Conservation (phyloP, 106 monocot genomes). For the Narthecium ossifragum region DNA sequence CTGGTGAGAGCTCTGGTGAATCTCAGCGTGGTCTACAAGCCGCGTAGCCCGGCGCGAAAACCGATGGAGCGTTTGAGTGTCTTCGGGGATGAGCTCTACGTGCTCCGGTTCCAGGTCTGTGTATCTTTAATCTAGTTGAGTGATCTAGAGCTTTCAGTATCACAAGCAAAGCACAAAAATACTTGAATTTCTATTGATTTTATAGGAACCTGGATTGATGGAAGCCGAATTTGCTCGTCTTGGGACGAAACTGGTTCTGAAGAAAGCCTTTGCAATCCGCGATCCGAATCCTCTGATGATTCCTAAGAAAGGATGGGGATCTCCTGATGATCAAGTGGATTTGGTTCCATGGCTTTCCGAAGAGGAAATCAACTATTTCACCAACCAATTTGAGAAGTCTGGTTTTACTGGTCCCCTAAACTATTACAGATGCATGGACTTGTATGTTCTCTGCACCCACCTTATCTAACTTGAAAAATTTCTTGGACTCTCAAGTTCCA, state of each 20-base stretch:
- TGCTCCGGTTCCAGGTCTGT: conserved; percentile 51
- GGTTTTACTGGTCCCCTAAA: conserved; percentile 62
- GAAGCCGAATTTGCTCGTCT: conserved; percentile 33
- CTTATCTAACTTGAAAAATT: neutral
- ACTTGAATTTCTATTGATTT: too few relatives aligned
- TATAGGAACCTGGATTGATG: conserved; percentile 18
- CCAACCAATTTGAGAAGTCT: conserved; percentile 38
- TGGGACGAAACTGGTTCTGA: conserved; percentile 23
- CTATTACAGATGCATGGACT: conserved; percentile 57
- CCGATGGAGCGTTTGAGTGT: conserved; percentile 15
- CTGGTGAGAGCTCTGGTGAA: conserved; percentile 48
- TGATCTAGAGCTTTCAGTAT: too few relatives aligned
- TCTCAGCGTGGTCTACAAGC: conserved; percentile 29
- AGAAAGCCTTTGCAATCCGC: conserved; percentile 38
- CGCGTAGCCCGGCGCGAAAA: conserved; percentile 14
- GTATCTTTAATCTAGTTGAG: too few relatives aligned
- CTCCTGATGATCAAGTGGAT: conserved; percentile 8
- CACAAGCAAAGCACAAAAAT: too few relatives aligned
- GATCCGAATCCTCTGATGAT: conserved; percentile 26
- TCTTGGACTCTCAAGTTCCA: too few relatives aligned
- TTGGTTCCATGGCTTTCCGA: conserved; percentile 54
- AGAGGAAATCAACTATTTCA: conserved; percentile 42
- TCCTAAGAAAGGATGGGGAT: conserved; percentile 18
- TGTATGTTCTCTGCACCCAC: conserved; percentile 18
- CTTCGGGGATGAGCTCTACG: conserved; percentile 40